Evolutionary conservation across 306 rosid genomes (phyloP).

Genomic region (Vigna hirtella): DNA sequence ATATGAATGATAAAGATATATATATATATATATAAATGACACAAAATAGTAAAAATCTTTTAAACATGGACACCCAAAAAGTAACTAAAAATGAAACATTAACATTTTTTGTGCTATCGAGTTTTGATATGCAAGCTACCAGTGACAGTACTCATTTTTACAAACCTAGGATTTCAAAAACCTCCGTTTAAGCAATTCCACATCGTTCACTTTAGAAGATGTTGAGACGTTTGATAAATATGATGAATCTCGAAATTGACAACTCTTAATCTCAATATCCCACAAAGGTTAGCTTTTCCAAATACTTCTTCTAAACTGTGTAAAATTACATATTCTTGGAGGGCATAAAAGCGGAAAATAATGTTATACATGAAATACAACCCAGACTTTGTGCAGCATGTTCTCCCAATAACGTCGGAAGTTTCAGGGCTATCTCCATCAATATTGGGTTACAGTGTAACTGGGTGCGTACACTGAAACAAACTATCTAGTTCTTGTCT

Average conservation of each 20-base stretch:
- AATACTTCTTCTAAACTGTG: neutral
- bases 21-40: too few species aligned
- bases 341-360: neutral
- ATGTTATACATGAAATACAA: conserved; percentile 32
- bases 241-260: neutral
- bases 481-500: conserved; percentile 72
- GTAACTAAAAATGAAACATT: neutral
- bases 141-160: neutral
- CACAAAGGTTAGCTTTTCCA: conserved; percentile 1
- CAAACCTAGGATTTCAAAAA: neutral
- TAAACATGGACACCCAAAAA: too few species aligned
- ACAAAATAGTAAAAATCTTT: too few species aligned
- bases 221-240: neutral
- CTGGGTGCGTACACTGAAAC: conserved; percentile 28
- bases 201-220: conserved; percentile 1
- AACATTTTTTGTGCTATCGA: neutral
- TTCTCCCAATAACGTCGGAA: neutral
- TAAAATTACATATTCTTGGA: conserved; percentile 16
- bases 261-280: conserved; percentile 3
- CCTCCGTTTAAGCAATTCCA: neutral
- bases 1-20: too few species aligned
- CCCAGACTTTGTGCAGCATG: conserved; percentile 13
- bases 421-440: conserved; percentile 24
- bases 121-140: neutral
- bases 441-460: conserved; percentile 18